phyloP scores from a whole-genome alignment of 768 basidiomycete genomes.

The Hydnomerulius pinastri region DNA sequence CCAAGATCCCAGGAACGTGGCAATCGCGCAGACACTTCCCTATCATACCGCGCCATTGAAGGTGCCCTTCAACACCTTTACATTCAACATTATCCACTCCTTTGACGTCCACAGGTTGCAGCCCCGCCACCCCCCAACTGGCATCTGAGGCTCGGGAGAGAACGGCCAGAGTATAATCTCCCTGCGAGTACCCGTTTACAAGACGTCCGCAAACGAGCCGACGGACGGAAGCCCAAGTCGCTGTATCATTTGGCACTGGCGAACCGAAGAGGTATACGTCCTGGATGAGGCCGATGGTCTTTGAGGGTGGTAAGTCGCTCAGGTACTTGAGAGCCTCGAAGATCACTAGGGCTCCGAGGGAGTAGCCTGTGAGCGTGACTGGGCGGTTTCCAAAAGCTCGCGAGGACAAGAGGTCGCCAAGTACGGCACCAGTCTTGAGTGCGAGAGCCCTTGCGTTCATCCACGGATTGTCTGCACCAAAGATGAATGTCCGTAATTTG shows the following conservation, averaged over 20 bases:
- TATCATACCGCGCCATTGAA: conserved; percentile 51
- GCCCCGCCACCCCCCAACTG: conserved; percentile 53
- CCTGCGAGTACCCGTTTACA: conserved; percentile 53
- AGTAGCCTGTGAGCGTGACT: conserved; percentile 57
- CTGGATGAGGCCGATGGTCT: conserved; percentile 50
- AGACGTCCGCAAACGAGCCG: conserved; percentile 52
- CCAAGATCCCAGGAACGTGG: conserved; percentile 40
- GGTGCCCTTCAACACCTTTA: conserved; percentile 49
- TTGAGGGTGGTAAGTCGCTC: conserved; percentile 41
- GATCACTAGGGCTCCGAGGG: conserved; percentile 56
- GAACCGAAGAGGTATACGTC: conserved; percentile 59
- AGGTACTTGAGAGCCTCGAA: conserved; percentile 56
- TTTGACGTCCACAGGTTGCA: conserved; percentile 47
- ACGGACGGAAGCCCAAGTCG: conserved; percentile 47
- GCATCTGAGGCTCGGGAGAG: conserved; percentile 48
- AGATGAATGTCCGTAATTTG: background rate
- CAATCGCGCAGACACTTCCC: conserved; percentile 45
- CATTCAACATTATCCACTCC: conserved; percentile 56
- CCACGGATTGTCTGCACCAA: conserved; percentile 55
- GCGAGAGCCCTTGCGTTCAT: conserved; percentile 56
- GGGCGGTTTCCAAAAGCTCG: conserved; percentile 57
- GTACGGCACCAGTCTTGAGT: conserved; percentile 52
- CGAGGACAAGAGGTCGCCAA: conserved; percentile 51
- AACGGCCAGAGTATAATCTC: conserved; percentile 58
- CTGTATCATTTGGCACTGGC: conserved; percentile 43